phyloP scores from a whole-genome alignment of 1,284 basidiomycete species.

The Thecaphora thlaspeos region DNA sequence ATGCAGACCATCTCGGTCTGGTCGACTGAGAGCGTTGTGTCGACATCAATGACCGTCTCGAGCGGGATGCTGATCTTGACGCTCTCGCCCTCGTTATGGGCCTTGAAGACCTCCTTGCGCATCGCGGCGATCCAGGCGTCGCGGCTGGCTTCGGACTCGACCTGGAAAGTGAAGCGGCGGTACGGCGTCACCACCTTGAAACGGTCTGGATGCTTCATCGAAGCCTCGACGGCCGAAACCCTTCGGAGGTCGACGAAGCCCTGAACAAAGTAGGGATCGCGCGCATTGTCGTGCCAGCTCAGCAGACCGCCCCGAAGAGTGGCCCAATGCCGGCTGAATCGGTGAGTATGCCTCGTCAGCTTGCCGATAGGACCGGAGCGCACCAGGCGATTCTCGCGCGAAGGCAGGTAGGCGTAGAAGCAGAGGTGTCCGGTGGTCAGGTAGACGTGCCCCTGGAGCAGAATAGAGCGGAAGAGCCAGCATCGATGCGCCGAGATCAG shows the following conservation, averaged over 20 bases:
- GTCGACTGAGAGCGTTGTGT: constrained; percentile 64
- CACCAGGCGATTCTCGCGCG: constrained; percentile 30
- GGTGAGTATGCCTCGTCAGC: constrained; percentile 37
- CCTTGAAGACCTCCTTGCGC: constrained; percentile 82
- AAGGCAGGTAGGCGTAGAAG: constrained; percentile 86
- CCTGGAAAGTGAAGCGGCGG: constrained; percentile 55
- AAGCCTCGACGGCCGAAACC: constrained; percentile 78
- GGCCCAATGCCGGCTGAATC: constrained; percentile 48
- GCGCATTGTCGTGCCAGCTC: constrained; percentile 48
- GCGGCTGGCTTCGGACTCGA: constrained; percentile 48
- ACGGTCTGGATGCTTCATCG: constrained; percentile 63
- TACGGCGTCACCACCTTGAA: constrained; percentile 57
- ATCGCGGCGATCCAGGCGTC: constrained; percentile 83
- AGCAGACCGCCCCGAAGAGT: constrained; percentile 37
- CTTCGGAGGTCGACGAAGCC: constrained; percentile 92
- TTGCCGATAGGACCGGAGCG: constrained; percentile 34
- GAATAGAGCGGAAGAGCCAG: constrained; percentile 56
- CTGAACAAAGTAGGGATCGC: constrained; percentile 95
- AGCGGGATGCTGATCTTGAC: constrained; percentile 91
- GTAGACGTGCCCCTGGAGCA: constrained; percentile 95
- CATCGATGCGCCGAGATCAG: constrained; percentile 32
- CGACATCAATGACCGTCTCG: constrained; percentile 80
- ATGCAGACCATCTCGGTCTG: constrained; percentile 42
- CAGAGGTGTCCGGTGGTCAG: constrained; percentile 86
- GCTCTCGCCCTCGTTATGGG: constrained; percentile 90